Base-by-base conservation (phyloP, 768 basidiomycete genomes). In the Leccinum variicolor region DNA sequence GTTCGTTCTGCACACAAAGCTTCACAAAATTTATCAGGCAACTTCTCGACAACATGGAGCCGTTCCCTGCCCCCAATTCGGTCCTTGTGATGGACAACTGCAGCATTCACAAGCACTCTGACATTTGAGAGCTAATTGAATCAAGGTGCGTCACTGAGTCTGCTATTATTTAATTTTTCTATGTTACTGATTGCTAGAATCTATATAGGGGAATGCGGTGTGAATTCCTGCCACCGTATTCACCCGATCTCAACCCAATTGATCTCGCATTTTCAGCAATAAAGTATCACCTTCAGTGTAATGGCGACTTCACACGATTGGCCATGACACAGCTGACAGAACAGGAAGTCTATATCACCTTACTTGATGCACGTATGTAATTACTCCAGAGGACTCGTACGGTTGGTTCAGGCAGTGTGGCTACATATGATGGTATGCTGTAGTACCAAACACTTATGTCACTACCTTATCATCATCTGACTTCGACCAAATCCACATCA, bases 61-160 rank as follows among this genome's bases (percentile, higher is more conserved):
- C 73, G 1, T 78, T 60, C 50, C 77, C 75, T 0, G 57, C 28
- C 0, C 62, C 60, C 3, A 74, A 76, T 11, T 76, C 72, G 7
- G 74, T 77, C 1, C 56, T 78, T 33, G 63, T 78, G 1, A 73
- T 78, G 70, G 76, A 77, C 57, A 77, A 77, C 59, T 69, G 70
- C 7, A 28, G 52, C 1, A 75, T 77, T 19, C 75, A 79, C 57
- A 67, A 77, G 34, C 55, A 60, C 25, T 53, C 59, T 0, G 59
- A 60, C 1, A 56, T 79, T 4, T 52, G 43, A 2, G 68, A 73
- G n/a, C 57, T 74, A 52, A 64, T 75, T 49, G 65, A 74, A 53
- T 62, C 58, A 15, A 56, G 65, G 74, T 76, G 61, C 4, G 13
- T 49, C 14, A 4, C 46, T 2, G 31, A 31, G 31, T 31, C 31